Percentiles rank a stretch among this genome's conserved stretches.
Conservation (phyloP, 208 protist species). For the Leishmania gerbilli region DNA sequence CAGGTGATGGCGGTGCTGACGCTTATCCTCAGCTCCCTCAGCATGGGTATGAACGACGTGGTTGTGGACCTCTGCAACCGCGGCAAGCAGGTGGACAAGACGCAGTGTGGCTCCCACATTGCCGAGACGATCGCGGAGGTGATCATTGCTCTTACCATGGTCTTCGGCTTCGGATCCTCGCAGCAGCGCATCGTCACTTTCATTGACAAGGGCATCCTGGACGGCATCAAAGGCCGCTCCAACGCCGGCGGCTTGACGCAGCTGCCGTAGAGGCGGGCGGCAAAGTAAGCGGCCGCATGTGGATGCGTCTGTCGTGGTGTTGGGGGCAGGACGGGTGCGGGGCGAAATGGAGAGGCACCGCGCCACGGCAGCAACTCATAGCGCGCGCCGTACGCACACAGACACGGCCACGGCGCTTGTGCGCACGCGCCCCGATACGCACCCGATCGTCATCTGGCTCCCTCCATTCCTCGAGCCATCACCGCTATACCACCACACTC, state of each 20-base stretch:
- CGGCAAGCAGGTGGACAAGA: constrained; percentile 27
- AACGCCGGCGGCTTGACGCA: constrained; percentile 75
- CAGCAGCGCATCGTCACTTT: constrained; percentile 87
- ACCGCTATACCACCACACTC: neutral
- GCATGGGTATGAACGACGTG: constrained; percentile 84
- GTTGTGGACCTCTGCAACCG: constrained; percentile 72
- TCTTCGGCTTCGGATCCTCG: constrained; percentile 59
- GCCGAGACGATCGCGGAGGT: constrained; percentile 70
- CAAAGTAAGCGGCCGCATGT: neutral
- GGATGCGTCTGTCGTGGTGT: neutral
- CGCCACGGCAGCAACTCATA: no score
- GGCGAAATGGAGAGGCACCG: neutral
- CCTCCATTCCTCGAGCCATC: neutral
- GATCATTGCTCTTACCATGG: constrained; percentile 71
- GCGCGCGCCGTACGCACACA: neutral
- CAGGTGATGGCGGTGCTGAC: constrained; percentile 67
- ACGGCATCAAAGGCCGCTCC: constrained; percentile 82
- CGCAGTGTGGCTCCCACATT: constrained; percentile 59
- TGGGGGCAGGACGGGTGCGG: neutral
- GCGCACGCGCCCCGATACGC: neutral
- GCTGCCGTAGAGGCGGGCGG: constrained; percentile 30
- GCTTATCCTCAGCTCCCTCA: constrained; percentile 60
- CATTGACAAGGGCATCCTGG: constrained; percentile 86
- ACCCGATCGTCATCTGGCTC: neutral
- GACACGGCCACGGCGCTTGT: no score